Conservation (phyloP, 371 early-diverging fungal species). For the Rhizomucor pusillus region DNA sequence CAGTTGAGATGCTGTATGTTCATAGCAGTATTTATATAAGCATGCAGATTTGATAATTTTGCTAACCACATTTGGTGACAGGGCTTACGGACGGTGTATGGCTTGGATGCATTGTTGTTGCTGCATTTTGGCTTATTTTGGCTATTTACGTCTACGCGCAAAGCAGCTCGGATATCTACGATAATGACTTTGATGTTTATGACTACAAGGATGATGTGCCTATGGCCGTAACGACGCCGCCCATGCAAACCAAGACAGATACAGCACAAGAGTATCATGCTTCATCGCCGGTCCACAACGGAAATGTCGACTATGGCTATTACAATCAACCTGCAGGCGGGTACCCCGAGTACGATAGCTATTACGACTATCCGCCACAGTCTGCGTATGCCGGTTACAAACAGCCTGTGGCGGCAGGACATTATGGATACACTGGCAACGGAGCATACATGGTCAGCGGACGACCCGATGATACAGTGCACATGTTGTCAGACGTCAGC, state of each 20-base stretch:
- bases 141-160: conserved; percentile 16
- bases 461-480: conserved; percentile 14
- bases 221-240: conserved; percentile 19
- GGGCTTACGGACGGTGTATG: conserved; percentile 26
- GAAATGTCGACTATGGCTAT: neutral
- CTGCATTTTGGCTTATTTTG: conserved; percentile 18
- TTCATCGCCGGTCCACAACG: conserved; percentile 7
- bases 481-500: conserved; percentile 15
- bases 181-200: conserved; percentile 23
- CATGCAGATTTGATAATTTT: too few relatives aligned
- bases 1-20: conserved; percentile 39
- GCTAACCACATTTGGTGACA: neutral
- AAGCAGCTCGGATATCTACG: conserved; percentile 22
- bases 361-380: conserved; percentile 18
- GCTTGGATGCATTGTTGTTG: conserved; percentile 18
- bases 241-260: neutral
- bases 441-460: neutral
- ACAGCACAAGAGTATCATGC: conserved; percentile 7
- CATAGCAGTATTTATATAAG: conserved; percentile 11
- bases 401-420: conserved; percentile 8
- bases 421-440: conserved; percentile 6
- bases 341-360: conserved; percentile 15
- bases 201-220: conserved; percentile 24
- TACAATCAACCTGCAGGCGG: conserved; percentile 2
- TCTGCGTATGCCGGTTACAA: conserved; percentile 18